Evolutionary conservation across 768 basidiomycete species (phyloP), one percentile per base, ranked within the genome.

Genomic region (Pilatotrama ljubarskyi): DNA sequence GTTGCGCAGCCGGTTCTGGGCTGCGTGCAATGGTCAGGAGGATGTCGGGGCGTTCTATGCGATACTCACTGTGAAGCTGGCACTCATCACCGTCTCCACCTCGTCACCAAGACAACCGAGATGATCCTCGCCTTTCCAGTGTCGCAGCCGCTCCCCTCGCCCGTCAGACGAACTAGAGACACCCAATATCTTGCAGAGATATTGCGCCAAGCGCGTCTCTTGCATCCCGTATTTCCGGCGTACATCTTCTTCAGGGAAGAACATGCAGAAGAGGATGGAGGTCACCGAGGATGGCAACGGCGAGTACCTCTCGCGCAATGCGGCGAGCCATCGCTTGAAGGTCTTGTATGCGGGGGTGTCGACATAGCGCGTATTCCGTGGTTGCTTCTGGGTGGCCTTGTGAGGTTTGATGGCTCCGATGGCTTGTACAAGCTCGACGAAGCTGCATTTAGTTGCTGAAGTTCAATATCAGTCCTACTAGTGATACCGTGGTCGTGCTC

Each of bases 161-260:
- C 69, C 58, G 52, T 65, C 49, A 35, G 74, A 50, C 64, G 55
- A 5, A 61, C 63, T 64, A 64, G 72, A 59, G 60, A 69, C 41
- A 51, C 68, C 51, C 68, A 76, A 32, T 66, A 46, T 80, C 79
- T 83, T 75, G 1, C 78, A 77, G 0, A 95, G 75, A 26, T 78
- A 71, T 11, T 73, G 69, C 1, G 81, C 79, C 18, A 95, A 78
- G 35, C 74, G 79, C 14, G 76, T 74, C 74, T 94, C 92, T 69
- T 89, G 84, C 68, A 94, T 76, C 35, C 84, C 83, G 65, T 88
- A 95, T 70, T 84, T 84, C 22, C 95, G 78, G 15, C 80, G 72
- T 1, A 75, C 66, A 60, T 95, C 91, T 57, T 92, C 85, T 61
- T 95, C 87, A 0, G 95, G 93, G 68, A 95, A 95, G n/a, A 96